Evolutionary conservation across 2,329 filamentous ascomycete genomes (phyloP).

Genomic region (Corinectria fuckeliana): DNA sequence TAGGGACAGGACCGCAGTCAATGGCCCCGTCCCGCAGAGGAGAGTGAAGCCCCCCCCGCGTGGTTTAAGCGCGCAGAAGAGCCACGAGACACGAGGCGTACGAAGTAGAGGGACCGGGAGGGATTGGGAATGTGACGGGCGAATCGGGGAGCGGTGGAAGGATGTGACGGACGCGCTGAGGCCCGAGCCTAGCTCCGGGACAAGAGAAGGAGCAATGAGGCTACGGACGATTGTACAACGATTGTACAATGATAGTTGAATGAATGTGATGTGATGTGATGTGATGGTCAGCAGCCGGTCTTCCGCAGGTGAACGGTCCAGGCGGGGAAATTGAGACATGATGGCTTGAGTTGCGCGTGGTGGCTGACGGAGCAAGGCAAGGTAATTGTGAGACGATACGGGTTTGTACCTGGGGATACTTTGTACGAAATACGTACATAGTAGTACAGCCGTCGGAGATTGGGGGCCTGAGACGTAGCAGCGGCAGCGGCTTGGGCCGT

Average conservation of each 20-base stretch:
- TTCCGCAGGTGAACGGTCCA: neutral
- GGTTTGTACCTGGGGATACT: no score
- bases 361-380: neutral
- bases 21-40: neutral
- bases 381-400: neutral
- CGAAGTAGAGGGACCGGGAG: neutral
- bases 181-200: constrained; percentile 28
- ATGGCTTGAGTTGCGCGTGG: neutral
- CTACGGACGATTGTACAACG: no score
- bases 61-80: constrained; percentile 32
- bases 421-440: no score
- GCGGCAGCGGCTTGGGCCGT: neutral
- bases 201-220: constrained; percentile 15
- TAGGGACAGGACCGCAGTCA: constrained; percentile 23
- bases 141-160: constrained; percentile 29
- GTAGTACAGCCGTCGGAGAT: no score
- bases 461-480: neutral
- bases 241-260: no score
- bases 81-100: neutral
- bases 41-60: neutral
- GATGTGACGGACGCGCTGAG: constrained; percentile 26
- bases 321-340: constrained; percentile 6
- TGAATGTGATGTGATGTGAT: neutral
- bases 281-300: constrained; percentile 3
- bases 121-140: constrained; percentile 21